Conservation (phyloP, 1,139 yeast genomes). For the Kodamaea arcana region DNA sequence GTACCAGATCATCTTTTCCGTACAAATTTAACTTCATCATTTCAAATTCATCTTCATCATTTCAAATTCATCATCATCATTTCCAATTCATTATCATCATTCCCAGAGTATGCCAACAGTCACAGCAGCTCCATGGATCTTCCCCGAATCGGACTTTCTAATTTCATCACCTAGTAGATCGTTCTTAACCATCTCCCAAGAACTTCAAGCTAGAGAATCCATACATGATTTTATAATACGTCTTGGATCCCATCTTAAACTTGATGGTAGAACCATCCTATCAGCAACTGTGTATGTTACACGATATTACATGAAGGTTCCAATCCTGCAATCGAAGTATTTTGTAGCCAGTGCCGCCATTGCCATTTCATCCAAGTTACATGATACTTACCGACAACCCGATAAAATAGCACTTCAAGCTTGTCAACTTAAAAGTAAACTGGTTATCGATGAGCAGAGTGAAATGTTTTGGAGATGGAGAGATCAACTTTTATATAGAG, state of each 20-base stretch:
- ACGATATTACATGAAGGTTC: slow-evolving; percentile 41
- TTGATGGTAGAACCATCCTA: slow-evolving; percentile 42
- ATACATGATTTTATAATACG: slow-evolving; percentile 39
- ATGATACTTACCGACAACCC: slow-evolving; percentile 42
- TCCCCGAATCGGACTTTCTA: background rate
- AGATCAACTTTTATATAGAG: slow-evolving; percentile 43
- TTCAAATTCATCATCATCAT: too few relatives aligned
- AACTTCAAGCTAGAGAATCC: slow-evolving; percentile 35
- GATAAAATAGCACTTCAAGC: slow-evolving; percentile 42
- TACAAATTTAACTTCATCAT: too few relatives aligned
- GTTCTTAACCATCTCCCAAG: slow-evolving; percentile 25
- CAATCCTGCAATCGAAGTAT: slow-evolving; percentile 44
- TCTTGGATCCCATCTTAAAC: slow-evolving; percentile 34
- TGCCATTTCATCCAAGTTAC: slow-evolving; percentile 40
- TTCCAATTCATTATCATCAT: too few relatives aligned
- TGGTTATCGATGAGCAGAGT: slow-evolving; percentile 37
- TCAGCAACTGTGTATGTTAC: slow-evolving; percentile 42
- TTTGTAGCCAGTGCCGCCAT: slow-evolving; percentile 46
- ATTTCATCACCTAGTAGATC: slow-evolving; percentile 26
- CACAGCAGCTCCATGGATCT: slow-evolving; percentile 1
- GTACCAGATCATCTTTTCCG: too few relatives aligned
- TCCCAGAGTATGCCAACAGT: too few relatives aligned
- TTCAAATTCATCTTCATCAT: too few relatives aligned
- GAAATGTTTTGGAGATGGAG: slow-evolving; percentile 46
- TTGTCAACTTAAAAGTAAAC: slow-evolving; percentile 29